Conservation (phyloP, 352 stramenopile genomes). For the Peronospora farinosa region DNA sequence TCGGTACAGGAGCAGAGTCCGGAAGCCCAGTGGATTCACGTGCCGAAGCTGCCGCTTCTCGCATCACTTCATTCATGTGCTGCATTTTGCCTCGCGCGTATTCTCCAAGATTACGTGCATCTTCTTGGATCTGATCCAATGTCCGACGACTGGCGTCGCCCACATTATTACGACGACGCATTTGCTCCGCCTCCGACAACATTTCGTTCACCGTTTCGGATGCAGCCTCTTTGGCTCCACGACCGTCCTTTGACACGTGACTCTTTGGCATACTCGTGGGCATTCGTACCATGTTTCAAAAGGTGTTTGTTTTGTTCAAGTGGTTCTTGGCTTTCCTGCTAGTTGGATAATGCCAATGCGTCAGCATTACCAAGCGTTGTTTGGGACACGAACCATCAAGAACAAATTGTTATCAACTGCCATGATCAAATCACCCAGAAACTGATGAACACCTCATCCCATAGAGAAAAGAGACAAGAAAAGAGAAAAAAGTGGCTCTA, state of each 20-base stretch:
- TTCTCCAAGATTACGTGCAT: constrained; percentile 36
- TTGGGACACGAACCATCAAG: not conserved
- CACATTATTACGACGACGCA: constrained; percentile 14
- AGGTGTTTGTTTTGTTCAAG: not conserved
- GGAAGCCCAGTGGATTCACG: constrained; percentile 17
- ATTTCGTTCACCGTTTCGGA: constrained; percentile 21
- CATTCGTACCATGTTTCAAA: constrained; percentile 19
- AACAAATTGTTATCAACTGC: constrained; percentile 1
- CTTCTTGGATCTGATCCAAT: constrained; percentile 37
- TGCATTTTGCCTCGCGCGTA: constrained; percentile 45
- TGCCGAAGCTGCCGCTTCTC: constrained; percentile 24
- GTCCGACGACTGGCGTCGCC: constrained; percentile 23
- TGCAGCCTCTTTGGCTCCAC: constrained; percentile 16
- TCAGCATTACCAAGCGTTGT: not conserved
- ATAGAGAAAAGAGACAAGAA: constrained; percentile 17
- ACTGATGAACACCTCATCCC: not conserved
- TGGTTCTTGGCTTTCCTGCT: no score
- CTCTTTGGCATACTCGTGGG: constrained; percentile 24
- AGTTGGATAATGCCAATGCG: constrained; percentile 15
- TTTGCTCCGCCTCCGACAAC: constrained; percentile 24
- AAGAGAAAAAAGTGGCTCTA: constrained; percentile 19
- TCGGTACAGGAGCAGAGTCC: constrained; percentile 14
- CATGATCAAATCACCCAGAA: not conserved
- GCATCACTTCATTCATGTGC: constrained; percentile 36
- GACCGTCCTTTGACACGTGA: constrained; percentile 10